Conservation (phyloP, 179 eudicot genomes). For the Nepenthes alata region DNA sequence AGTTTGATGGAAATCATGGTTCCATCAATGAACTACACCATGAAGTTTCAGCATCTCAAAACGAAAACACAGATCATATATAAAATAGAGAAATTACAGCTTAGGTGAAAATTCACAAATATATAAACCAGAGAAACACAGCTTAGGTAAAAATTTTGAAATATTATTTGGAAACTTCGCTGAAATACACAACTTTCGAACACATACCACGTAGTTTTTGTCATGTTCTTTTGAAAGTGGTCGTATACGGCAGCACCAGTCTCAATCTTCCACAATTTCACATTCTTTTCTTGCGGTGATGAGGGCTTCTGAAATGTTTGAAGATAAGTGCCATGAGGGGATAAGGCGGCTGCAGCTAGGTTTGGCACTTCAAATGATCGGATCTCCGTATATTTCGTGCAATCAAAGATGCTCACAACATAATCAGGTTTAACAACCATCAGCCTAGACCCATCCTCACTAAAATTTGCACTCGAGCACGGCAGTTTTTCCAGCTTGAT, state of each 20-base stretch:
- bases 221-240: conserved; percentile 64
- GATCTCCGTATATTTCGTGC: conserved; percentile 46
- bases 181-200: neutral
- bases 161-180: neutral
- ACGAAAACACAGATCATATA: too few species aligned
- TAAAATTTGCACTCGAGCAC: conserved; percentile 53
- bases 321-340: conserved; percentile 73
- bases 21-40: too few species aligned
- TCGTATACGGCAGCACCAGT: conserved; percentile 56
- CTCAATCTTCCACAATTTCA: conserved; percentile 54
- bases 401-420: conserved; percentile 42
- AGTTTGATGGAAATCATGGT: too few species aligned
- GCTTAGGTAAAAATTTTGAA: neutral
- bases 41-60: too few species aligned
- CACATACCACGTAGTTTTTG: conserved; percentile 67
- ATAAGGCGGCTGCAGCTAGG: conserved; percentile 48
- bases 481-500: conserved; percentile 44
- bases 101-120: too few species aligned
- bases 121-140: too few species aligned
- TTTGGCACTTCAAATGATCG: conserved; percentile 50
- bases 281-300: conserved; percentile 72
- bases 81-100: too few species aligned
- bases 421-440: conserved; percentile 60
- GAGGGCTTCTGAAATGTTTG: conserved; percentile 78
- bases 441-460: conserved; percentile 71